phyloP scores from a whole-genome alignment of 2,329 filamentous ascomycete genomes.

The Conoideocrella luteorostrata region DNA sequence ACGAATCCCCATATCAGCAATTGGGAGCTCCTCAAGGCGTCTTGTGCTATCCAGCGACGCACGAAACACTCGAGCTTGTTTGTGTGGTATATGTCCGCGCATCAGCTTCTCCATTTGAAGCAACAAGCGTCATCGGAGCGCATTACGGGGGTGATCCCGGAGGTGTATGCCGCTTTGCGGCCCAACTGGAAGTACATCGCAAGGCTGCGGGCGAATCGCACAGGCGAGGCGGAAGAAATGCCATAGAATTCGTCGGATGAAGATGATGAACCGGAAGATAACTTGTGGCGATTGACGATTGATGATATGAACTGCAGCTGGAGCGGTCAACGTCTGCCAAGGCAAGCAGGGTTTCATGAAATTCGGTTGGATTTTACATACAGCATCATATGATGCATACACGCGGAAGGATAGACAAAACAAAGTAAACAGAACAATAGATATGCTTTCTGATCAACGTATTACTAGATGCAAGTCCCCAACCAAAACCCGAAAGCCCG shows the following conservation, averaged over 20 bases:
- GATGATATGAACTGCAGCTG: too few relatives aligned
- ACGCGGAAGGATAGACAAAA: too few relatives aligned
- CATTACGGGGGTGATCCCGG: constrained; percentile 26
- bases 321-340: too few relatives aligned
- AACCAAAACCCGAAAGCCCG: too few relatives aligned
- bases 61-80: constrained; percentile 25
- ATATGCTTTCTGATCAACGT: too few relatives aligned
- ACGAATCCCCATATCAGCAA: constrained; percentile 22
- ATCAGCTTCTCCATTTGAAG: constrained; percentile 44
- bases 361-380: too few relatives aligned
- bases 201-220: constrained; percentile 13
- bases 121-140: constrained; percentile 16
- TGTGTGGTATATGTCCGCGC: constrained; percentile 41
- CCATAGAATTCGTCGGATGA: constrained; percentile 19
- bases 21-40: constrained; percentile 49
- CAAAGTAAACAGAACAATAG: too few relatives aligned
- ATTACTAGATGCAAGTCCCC: too few relatives aligned
- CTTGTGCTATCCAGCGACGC: constrained; percentile 36
- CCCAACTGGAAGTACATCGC: constrained; percentile 29
- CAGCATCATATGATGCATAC: too few relatives aligned
- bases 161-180: constrained; percentile 28
- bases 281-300: background rate
- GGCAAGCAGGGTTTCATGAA: too few relatives aligned
- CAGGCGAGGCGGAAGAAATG: constrained; percentile 16
- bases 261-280: constrained; percentile 12